Percentiles rank a stretch among this genome's conserved stretches.
Evolutionary conservation across 345 rosid genomes (phyloP).

Genomic region (Eucalyptus dawsonii): DNA sequence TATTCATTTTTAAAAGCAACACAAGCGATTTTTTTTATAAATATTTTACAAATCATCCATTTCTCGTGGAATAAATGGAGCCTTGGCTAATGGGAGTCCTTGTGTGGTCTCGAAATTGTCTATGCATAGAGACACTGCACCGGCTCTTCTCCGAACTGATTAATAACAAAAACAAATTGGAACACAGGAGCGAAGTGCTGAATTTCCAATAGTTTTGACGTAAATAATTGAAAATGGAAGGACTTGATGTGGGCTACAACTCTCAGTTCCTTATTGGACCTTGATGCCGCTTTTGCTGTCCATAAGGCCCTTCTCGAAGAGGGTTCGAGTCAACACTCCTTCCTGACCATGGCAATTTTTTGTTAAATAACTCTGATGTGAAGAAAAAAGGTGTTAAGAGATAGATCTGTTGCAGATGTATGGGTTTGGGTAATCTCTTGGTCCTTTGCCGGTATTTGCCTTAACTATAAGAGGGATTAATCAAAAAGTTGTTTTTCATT

Average conservation of each 20-base stretch:
- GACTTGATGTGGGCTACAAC: background rate
- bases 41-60: too few species aligned
- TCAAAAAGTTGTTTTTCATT: too few species aligned
- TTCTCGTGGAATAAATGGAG: fast-evolving
- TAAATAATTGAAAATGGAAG: background rate
- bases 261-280: background rate
- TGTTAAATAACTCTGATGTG: too few species aligned
- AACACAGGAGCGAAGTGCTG: background rate
- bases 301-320: background rate
- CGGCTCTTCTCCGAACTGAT: background rate
- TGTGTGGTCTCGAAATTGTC: background rate
- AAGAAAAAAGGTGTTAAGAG: too few species aligned
- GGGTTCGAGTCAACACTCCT: background rate
- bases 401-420: too few species aligned
- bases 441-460: too few species aligned
- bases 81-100: background rate
- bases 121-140: background rate
- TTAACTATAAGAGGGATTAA: too few species aligned
- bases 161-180: background rate
- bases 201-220: background rate
- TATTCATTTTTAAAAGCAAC: background rate
- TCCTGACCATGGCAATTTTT: too few species aligned
- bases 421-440: too few species aligned
- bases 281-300: background rate
- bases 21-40: fast-evolving